Evolutionary conservation across 179 eudicot genomes (phyloP).

Genomic region (Spergularia azorica): DNA sequence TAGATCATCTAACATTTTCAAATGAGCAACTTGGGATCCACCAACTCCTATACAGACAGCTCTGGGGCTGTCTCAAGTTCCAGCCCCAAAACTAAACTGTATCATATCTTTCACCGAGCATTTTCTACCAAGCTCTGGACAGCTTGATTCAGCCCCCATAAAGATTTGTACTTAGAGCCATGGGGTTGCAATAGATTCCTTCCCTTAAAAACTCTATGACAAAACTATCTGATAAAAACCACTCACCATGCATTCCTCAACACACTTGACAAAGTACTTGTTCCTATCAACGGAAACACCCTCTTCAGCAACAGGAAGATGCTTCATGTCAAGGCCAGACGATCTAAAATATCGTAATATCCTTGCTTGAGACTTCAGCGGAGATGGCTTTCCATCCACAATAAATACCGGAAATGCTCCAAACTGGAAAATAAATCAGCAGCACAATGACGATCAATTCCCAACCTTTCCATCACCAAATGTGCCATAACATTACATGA

Average conservation of each 20-base stretch:
- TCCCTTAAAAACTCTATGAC: not conserved
- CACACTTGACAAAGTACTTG: conserved; percentile 54
- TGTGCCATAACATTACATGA: not conserved
- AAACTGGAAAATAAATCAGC: conserved; percentile 47
- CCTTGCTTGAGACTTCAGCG: conserved; percentile 80
- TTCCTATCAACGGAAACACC: conserved; percentile 76
- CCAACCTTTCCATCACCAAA: conserved; percentile 9
- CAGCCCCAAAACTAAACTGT: not conserved
- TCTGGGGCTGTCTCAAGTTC: not conserved
- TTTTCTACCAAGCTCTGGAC: not conserved
- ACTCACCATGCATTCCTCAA: conserved; percentile 80
- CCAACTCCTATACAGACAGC: not conserved
- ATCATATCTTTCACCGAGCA: not conserved
- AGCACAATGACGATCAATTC: not conserved
- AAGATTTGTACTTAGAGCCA: no score
- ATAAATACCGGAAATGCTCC: conserved; percentile 96
- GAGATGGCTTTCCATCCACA: conserved; percentile 82
- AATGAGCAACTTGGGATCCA: not conserved
- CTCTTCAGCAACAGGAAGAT: conserved; percentile 51
- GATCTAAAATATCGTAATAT: conserved; percentile 60
- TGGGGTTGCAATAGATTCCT: not conserved
- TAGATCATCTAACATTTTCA: not conserved
- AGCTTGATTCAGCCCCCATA: no score
- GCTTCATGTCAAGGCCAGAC: conserved; percentile 63
- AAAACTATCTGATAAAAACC: not conserved